Conservation (phyloP, 2,329 filamentous ascomycete genomes). For the Celoporthe dispersa region DNA sequence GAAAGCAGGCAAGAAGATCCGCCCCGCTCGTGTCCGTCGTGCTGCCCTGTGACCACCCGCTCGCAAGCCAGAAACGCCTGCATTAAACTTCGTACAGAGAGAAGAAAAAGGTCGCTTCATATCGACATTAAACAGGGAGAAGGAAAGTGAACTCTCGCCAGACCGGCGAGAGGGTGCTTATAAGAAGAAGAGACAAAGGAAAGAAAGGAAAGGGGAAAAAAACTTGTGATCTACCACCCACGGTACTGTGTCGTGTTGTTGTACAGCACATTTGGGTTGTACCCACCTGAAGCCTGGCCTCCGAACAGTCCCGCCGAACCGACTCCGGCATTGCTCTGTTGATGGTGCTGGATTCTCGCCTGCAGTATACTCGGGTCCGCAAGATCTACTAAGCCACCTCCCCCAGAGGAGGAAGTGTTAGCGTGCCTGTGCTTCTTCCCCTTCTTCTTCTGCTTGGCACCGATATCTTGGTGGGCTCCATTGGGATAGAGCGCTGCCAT, state of each 20-base stretch:
- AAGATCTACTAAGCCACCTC: slow-evolving; percentile 99
- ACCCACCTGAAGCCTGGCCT: slow-evolving; percentile 92
- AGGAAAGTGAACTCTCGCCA: slow-evolving; percentile 15
- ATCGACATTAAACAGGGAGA: slow-evolving; percentile 20
- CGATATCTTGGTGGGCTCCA: slow-evolving; percentile 87
- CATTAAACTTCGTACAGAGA: slow-evolving; percentile 29
- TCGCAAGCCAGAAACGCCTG: slow-evolving; percentile 29
- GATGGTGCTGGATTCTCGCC: slow-evolving; percentile 91
- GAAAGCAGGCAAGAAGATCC: slow-evolving; percentile 26
- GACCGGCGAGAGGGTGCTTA: not conserved
- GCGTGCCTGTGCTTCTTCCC: slow-evolving; percentile 99
- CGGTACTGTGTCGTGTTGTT: slow-evolving; percentile 62
- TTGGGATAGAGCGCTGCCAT: slow-evolving; percentile 89
- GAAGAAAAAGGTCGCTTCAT: slow-evolving; percentile 12
- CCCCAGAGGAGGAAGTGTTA: slow-evolving; percentile 99
- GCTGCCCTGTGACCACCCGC: slow-evolving; percentile 29
- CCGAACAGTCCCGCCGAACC: slow-evolving; percentile 83
- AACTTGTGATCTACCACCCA: slow-evolving; percentile 59
- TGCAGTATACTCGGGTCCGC: slow-evolving; percentile 99
- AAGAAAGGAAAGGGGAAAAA: not conserved
- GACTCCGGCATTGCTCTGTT: slow-evolving; percentile 79
- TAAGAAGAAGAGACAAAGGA: not conserved
- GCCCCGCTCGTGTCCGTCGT: slow-evolving; percentile 28
- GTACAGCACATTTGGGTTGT: slow-evolving; percentile 87
- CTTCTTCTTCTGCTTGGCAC: slow-evolving; percentile 99